phyloP scores from a whole-genome alignment of 192 early-diverging fungal genomes.

The Obelidium mucronatum region DNA sequence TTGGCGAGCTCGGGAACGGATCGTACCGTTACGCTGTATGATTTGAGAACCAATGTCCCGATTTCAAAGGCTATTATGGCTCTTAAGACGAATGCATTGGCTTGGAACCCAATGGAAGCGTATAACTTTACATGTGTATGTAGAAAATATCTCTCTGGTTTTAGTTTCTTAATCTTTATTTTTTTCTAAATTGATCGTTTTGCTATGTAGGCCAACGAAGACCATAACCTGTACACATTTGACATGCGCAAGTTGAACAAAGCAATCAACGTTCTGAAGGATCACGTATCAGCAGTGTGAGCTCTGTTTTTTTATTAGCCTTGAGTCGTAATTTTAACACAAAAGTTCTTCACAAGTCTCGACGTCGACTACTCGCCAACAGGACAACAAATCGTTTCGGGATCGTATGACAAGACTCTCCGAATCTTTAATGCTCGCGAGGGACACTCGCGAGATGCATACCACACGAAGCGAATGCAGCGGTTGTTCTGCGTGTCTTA shows the following conservation, averaged over 20 bases:
- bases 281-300: constrained; percentile 96
- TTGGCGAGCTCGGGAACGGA: constrained; percentile 94
- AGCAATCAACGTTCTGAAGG: constrained; percentile 88
- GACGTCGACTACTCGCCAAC: constrained; percentile 99
- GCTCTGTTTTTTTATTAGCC: constrained; percentile 27
- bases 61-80: constrained; percentile 85
- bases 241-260: constrained; percentile 96
- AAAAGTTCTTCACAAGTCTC: constrained; percentile 56
- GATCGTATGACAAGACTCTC: constrained; percentile 93
- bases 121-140: constrained; percentile 85
- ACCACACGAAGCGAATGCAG: constrained; percentile 99
- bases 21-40: constrained; percentile 93
- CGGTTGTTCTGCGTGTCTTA: constrained; percentile 89
- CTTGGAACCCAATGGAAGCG: constrained; percentile 99
- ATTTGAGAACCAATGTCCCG: constrained; percentile 87
- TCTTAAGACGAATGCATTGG: constrained; percentile 87
- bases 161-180: constrained; percentile 7
- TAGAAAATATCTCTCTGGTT: constrained; percentile 52
- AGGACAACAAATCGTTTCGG: constrained; percentile 94
- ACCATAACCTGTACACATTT: constrained; percentile 97
- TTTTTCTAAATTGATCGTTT: background rate
- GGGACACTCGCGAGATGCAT: constrained; percentile 90
- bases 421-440: constrained; percentile 83
- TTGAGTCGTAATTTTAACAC: background rate
- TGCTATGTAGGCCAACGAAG: constrained; percentile 84